Evolutionary conservation across 1,284 basidiomycete species (phyloP).

Genomic region (Tranzscheliella williamsii): DNA sequence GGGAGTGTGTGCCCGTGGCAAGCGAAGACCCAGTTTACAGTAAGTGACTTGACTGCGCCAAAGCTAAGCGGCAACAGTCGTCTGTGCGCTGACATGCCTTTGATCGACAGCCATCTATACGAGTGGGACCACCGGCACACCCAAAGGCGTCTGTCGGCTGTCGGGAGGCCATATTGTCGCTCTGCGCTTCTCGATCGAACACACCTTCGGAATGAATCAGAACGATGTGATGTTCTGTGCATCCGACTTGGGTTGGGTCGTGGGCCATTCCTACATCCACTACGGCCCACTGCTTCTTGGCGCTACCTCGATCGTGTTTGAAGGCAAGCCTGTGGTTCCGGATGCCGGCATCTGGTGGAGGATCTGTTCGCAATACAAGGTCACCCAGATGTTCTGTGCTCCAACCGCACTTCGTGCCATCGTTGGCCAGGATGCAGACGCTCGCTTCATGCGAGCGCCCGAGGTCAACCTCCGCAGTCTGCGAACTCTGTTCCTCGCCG

Average conservation of each 20-base stretch:
- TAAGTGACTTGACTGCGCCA: too few relatives aligned
- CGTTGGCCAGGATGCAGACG: slow-evolving; percentile 48
- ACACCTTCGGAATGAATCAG: slow-evolving; percentile 45
- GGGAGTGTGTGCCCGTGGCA: slow-evolving; percentile 42
- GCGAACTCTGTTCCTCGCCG: slow-evolving; percentile 53
- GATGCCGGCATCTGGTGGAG: slow-evolving; percentile 57
- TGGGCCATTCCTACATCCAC: slow-evolving; percentile 45
- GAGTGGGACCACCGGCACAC: slow-evolving; percentile 51
- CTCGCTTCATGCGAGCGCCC: slow-evolving; percentile 42
- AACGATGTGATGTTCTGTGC: slow-evolving; percentile 47
- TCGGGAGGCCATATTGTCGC: slow-evolving; percentile 52
- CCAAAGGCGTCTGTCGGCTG: slow-evolving; percentile 52
- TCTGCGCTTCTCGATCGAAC: slow-evolving; percentile 50
- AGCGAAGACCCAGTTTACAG: slow-evolving; percentile 51
- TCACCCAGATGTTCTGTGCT: slow-evolving; percentile 50
- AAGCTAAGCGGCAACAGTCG: too few relatives aligned
- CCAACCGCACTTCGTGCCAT: slow-evolving; percentile 54
- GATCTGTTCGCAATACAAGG: slow-evolving; percentile 36
- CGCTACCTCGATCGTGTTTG: slow-evolving; percentile 51
- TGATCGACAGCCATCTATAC: slow-evolving; percentile 37
- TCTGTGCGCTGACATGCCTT: not conserved
- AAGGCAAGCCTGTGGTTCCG: slow-evolving; percentile 57
- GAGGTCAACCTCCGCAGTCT: slow-evolving; percentile 42
- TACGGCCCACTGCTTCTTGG: slow-evolving; percentile 55
- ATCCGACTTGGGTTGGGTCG: slow-evolving; percentile 47